phyloP scores from a whole-genome alignment of 1,284 basidiomycete species.

The Anthracocystis setariae region DNA sequence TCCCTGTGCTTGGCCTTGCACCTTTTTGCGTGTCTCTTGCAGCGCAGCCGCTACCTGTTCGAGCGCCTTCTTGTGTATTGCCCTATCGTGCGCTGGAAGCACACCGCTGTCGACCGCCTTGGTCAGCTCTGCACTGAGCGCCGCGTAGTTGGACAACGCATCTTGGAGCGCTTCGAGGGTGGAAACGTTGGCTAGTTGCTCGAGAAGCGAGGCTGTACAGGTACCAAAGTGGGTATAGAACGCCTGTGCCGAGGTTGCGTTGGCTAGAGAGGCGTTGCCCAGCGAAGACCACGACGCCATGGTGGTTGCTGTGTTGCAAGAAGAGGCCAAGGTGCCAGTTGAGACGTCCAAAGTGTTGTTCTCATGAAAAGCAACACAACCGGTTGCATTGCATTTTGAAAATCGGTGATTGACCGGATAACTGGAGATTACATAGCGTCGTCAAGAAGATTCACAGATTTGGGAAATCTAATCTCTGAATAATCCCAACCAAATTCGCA shows the following conservation, averaged over 20 bases:
- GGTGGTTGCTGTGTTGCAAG: background rate
- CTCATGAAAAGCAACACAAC: background rate
- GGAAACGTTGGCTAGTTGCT: slow-evolving; percentile 1
- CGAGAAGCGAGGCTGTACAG: slow-evolving; percentile 8
- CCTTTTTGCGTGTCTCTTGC: slow-evolving; percentile 9
- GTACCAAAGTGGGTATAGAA: slow-evolving; percentile 34
- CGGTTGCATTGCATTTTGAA: background rate
- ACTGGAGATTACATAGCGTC: too few species aligned
- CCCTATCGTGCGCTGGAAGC: slow-evolving; percentile 43
- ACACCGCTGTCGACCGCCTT: slow-evolving; percentile 28
- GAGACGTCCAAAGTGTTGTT: background rate
- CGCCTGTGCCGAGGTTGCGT: slow-evolving; percentile 21
- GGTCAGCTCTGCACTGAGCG: slow-evolving; percentile 23
- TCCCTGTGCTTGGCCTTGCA: background rate
- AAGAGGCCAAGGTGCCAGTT: background rate
- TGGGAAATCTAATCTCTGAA: too few species aligned
- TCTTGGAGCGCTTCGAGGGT: slow-evolving; percentile 13
- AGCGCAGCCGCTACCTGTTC: slow-evolving; percentile 10
- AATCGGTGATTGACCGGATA: slow-evolving; percentile 8
- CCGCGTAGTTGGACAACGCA: slow-evolving; percentile 21
- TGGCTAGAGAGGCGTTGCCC: slow-evolving; percentile 23
- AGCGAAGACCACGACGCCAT: slow-evolving; percentile 42
- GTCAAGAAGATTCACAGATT: too few species aligned
- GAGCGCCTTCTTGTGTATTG: slow-evolving; percentile 23
- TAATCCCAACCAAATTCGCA: too few species aligned